Conservation (phyloP, 768 basidiomycete species). For the Podaxis mareebaensis region DNA sequence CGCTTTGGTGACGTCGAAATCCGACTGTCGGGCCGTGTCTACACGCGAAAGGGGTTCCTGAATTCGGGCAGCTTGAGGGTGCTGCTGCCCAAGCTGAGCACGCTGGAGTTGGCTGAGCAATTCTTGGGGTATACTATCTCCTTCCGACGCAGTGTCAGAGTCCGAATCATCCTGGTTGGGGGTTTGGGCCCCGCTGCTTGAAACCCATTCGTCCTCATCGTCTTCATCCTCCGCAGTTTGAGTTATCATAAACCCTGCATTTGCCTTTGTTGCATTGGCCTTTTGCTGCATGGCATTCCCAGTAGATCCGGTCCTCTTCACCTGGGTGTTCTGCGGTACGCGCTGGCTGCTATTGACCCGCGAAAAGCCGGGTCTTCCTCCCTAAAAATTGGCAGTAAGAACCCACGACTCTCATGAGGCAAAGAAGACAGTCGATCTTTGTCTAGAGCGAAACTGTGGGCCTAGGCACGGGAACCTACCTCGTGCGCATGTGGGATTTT, state of each 20-base stretch:
- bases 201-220: conserved; percentile 77
- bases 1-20: conserved; percentile 26
- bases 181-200: conserved; percentile 73
- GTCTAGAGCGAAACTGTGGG: conserved; percentile 19
- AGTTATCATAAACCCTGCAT: conserved; percentile 60
- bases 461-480: conserved; percentile 33
- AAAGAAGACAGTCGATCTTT: conserved; percentile 21
- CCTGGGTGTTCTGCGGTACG: conserved; percentile 19
- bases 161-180: conserved; percentile 54
- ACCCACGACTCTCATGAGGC: conserved; percentile 19
- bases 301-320: conserved; percentile 33
- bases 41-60: conserved; percentile 26
- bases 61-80: conserved; percentile 20
- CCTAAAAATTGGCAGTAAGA: conserved; percentile 22
- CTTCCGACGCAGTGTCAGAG: conserved; percentile 40
- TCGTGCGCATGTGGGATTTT: conserved; percentile 46
- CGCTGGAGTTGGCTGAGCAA: conserved; percentile 14
- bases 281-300: conserved; percentile 25
- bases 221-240: conserved; percentile 42
- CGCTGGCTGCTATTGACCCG: conserved; percentile 37
- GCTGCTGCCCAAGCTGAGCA: conserved; percentile 11
- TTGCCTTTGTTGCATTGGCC: conserved; percentile 35
- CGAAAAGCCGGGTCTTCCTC: conserved; percentile 29
- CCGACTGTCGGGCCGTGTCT: conserved; percentile 36
- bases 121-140: conserved; percentile 26